phyloP scores from a whole-genome alignment of 2,329 filamentous ascomycete genomes.

The Phialemoniopsis sp. region DNA sequence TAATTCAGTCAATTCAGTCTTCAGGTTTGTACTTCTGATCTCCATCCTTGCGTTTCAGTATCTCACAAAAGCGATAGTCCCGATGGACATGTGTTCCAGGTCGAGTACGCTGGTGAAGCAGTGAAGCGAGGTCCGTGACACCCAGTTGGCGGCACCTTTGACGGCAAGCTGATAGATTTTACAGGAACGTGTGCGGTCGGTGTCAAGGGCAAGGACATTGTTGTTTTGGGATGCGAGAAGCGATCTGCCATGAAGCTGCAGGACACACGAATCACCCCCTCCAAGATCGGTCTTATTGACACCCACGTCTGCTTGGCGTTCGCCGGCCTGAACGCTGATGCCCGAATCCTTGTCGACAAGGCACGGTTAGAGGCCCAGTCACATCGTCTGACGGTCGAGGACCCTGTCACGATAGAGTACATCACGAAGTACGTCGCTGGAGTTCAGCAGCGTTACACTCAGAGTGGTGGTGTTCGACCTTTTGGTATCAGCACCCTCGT shows the following conservation, averaged over 20 bases:
- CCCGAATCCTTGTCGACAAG: conserved; percentile 97
- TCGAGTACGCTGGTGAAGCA: conserved; percentile 98
- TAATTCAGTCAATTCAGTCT: conserved; percentile 60
- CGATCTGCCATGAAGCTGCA: conserved; percentile 98
- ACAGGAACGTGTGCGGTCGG: conserved; percentile 94
- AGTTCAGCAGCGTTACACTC: conserved; percentile 97
- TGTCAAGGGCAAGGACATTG: conserved; percentile 91
- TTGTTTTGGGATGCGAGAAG: conserved; percentile 97
- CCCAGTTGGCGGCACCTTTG: not conserved
- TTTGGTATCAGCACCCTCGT: conserved; percentile 98
- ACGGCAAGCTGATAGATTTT: conserved; percentile 15
- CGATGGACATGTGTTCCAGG: conserved; percentile 99
- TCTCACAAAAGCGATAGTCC: conserved; percentile 55
- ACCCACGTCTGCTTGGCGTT: conserved; percentile 96
- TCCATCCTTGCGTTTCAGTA: not conserved
- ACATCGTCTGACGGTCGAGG: conserved; percentile 93
- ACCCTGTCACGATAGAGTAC: conserved; percentile 97
- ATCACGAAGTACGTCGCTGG: conserved; percentile 98
- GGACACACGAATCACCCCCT: conserved; percentile 97
- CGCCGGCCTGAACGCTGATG: conserved; percentile 94
- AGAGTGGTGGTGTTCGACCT: conserved; percentile 96
- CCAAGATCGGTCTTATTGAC: conserved; percentile 91
- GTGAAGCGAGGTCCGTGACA: conserved; percentile 81
- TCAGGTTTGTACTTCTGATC: conserved; percentile 56
- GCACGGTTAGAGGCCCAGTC: conserved; percentile 95